phyloP scores from a whole-genome alignment of 208 protist genomes.

The Acanthamoeba divionensis region DNA sequence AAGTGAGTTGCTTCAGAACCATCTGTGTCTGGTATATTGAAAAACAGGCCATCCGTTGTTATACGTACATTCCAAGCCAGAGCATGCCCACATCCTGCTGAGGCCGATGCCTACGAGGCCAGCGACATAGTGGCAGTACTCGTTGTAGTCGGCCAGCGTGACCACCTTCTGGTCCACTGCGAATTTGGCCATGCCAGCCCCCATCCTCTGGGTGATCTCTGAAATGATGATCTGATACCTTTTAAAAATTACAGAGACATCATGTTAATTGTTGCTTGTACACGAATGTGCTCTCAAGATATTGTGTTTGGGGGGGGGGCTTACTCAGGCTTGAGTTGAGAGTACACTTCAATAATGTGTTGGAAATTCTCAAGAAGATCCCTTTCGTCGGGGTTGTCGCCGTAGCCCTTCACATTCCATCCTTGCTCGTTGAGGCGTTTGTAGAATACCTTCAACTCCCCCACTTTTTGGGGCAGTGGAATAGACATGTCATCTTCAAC shows the following conservation, averaged over 20 bases:
- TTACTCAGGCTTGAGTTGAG: constrained; percentile 52
- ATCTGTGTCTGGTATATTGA: too few relatives aligned
- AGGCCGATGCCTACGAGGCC: constrained; percentile 95
- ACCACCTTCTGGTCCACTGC: constrained; percentile 81
- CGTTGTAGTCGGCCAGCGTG: constrained; percentile 87
- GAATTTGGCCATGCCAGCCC: constrained; percentile 91
- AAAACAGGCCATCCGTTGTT: neutral
- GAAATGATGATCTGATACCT: constrained; percentile 88
- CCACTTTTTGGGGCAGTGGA: neutral
- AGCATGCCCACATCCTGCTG: constrained; percentile 85
- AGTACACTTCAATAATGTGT: constrained; percentile 51
- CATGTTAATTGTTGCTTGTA: constrained; percentile 11
- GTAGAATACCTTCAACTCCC: constrained; percentile 5
- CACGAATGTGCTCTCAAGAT: neutral
- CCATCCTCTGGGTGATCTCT: constrained; percentile 91
- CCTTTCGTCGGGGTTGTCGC: constrained; percentile 63
- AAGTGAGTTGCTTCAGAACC: too few relatives aligned
- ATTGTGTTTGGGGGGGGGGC: neutral
- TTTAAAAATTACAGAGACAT: constrained; percentile 51
- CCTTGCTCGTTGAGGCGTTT: constrained; percentile 53
- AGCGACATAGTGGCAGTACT: constrained; percentile 97
- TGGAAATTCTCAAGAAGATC: constrained; percentile 59
- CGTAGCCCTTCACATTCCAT: constrained; percentile 61
- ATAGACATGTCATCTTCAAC: constrained; percentile 17
- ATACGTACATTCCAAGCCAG: constrained; percentile 80